phyloP scores from a whole-genome alignment of 345 rosid species.

The Boechera divaricarpa region DNA sequence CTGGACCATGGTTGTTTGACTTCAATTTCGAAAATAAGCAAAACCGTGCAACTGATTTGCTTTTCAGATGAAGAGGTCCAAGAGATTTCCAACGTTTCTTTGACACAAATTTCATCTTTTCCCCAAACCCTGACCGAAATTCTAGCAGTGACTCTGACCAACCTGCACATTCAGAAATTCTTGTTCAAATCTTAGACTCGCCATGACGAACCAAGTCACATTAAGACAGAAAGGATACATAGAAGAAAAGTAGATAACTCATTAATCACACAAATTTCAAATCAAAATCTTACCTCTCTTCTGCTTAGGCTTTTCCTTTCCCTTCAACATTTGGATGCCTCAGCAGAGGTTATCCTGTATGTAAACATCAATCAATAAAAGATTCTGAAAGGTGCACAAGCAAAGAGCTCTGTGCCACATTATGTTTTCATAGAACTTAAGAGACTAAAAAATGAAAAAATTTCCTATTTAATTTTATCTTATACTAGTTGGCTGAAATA shows the following conservation, averaged over 20 bases:
- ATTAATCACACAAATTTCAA: not conserved
- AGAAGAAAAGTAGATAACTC: not conserved
- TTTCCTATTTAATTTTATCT: not conserved
- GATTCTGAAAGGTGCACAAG: constrained; percentile 31
- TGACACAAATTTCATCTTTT: constrained; percentile 65
- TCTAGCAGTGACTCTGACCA: constrained; percentile 46
- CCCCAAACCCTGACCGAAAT: constrained; percentile 40
- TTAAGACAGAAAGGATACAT: not conserved
- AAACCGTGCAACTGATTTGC: constrained; percentile 68
- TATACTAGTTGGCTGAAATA: constrained; percentile 34
- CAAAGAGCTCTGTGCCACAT: constrained; percentile 36
- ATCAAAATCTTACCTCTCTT: constrained; percentile 34
- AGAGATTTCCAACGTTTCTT: constrained; percentile 71
- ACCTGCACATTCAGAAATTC: constrained; percentile 46
- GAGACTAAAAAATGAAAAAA: constrained; percentile 13
- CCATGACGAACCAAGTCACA: not conserved
- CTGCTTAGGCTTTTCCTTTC: constrained; percentile 30
- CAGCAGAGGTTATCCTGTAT: constrained; percentile 38
- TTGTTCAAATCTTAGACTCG: not conserved
- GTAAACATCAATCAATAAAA: constrained; percentile 32
- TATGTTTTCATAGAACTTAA: constrained; percentile 36
- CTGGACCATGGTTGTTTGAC: constrained; percentile 62
- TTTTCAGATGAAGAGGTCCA: constrained; percentile 59
- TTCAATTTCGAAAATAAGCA: constrained; percentile 77
- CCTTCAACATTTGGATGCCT: constrained; percentile 44